phyloP scores from a whole-genome alignment of 2,329 filamentous ascomycete genomes.

The Aspergillus fischeri region DNA sequence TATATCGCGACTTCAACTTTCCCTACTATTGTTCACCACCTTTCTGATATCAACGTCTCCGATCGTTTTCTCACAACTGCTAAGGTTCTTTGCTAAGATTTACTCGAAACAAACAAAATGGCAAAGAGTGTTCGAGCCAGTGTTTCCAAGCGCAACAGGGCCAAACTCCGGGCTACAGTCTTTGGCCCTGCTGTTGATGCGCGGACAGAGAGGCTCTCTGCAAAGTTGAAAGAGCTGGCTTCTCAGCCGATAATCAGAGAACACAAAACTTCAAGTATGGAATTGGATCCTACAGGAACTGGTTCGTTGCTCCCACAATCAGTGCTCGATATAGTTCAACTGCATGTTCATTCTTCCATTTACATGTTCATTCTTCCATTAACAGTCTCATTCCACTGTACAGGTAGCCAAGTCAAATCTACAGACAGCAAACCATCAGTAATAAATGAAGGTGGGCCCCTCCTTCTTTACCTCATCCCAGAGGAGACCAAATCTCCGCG shows the following conservation, averaged over 20 bases:
- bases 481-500: background rate
- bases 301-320: conserved; percentile 18
- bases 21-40: background rate
- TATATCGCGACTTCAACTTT: background rate
- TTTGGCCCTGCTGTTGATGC: conserved; percentile 80
- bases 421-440: conserved; percentile 9
- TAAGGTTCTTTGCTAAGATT: background rate
- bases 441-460: conserved; percentile 20
- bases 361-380: background rate
- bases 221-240: conserved; percentile 77
- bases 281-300: conserved; percentile 18
- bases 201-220: conserved; percentile 75
- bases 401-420: conserved; percentile 16
- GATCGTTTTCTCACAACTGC: background rate
- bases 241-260: conserved; percentile 66
- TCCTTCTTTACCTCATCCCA: background rate
- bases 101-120: conserved; percentile 53
- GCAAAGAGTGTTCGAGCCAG: conserved; percentile 82
- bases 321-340: background rate
- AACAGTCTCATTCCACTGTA: background rate
- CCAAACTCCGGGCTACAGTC: conserved; percentile 71
- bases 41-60: background rate
- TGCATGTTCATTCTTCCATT: background rate
- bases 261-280: conserved; percentile 41
- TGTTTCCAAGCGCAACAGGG: conserved; percentile 76